Evolutionary conservation across 768 basidiomycete genomes (phyloP).

Genomic region (Baorangia bicolor): DNA sequence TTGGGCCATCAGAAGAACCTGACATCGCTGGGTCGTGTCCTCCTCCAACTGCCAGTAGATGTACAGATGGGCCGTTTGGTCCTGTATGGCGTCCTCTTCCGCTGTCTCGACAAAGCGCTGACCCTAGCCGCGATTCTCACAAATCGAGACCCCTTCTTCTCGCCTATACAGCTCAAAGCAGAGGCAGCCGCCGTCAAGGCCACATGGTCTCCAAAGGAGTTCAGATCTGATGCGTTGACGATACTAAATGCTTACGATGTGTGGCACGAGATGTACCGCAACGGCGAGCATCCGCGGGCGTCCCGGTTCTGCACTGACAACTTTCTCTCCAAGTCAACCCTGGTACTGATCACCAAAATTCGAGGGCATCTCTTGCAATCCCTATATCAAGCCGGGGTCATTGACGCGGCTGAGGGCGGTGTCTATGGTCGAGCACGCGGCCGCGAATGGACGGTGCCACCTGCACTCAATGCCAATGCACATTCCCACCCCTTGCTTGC

Average conservation of each 20-base stretch:
- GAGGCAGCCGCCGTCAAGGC: conserved; percentile 73
- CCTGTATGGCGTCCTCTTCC: conserved; percentile 89
- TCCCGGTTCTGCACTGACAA: conserved; percentile 81
- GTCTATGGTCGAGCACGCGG: conserved; percentile 30
- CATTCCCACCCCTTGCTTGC: conserved; percentile 75
- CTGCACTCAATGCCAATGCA: conserved; percentile 69
- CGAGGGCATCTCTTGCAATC: conserved; percentile 75
- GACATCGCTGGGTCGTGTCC: conserved; percentile 83
- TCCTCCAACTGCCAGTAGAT: conserved; percentile 88
- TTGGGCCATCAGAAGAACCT: conserved; percentile 72
- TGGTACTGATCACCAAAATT: conserved; percentile 78
- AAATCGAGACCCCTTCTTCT: conserved; percentile 87
- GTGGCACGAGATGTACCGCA: conserved; percentile 73
- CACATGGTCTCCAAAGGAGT: conserved; percentile 76
- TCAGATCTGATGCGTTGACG: conserved; percentile 82
- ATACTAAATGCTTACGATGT: conserved; percentile 76
- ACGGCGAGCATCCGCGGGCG: conserved; percentile 61
- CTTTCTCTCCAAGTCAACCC: conserved; percentile 84
- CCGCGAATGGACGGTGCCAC: conserved; percentile 50
- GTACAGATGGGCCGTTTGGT: conserved; percentile 88
- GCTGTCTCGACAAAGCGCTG: conserved; percentile 83
- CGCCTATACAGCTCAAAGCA: conserved; percentile 71
- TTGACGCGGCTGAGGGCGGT: conserved; percentile 77
- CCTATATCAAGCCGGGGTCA: conserved; percentile 76
- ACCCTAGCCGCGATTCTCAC: conserved; percentile 90